These are phyloP conservation scores for Acacia melanoxylon DNA, from an alignment of 306 rosid genomes.

Conservation along the genomic window DNA sequence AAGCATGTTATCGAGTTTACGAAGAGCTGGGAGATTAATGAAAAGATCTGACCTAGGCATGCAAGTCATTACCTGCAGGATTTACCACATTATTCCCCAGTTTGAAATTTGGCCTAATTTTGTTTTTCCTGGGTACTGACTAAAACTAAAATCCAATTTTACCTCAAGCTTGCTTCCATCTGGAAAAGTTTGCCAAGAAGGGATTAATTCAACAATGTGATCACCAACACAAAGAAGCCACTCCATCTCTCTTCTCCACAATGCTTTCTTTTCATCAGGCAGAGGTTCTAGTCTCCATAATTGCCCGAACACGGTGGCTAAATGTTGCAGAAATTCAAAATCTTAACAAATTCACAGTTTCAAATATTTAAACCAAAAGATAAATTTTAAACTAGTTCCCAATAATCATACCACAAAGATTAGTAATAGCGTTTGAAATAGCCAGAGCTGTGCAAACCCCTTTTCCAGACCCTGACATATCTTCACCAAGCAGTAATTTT, in stretches of 20 bases:
- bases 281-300: conserved; percentile 91
- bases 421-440: conserved; percentile 90
- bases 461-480: conserved; percentile 97
- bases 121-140: neutral
- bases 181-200: conserved; percentile 91
- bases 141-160: conserved; percentile 1
- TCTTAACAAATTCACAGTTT: neutral
- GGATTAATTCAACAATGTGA: conserved; percentile 79
- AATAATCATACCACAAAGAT: conserved; percentile 74
- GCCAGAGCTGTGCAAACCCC: conserved; percentile 95
- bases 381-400: neutral
- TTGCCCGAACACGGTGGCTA: conserved; percentile 90
- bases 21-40: conserved; percentile 89
- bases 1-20: conserved; percentile 94
- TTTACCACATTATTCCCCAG: neutral
- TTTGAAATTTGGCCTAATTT: neutral
- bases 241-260: conserved; percentile 93
- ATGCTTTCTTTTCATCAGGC: conserved; percentile 58
- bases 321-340: conserved; percentile 26
- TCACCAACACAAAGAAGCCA: conserved; percentile 86
- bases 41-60: conserved; percentile 92
- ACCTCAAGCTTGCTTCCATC: conserved; percentile 95
- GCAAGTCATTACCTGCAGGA: conserved; percentile 85
- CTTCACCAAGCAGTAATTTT: conserved; percentile 92
- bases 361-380: neutral